Evolutionary conservation across 2,329 filamentous ascomycete genomes (phyloP), one percentile per base, ranked within the genome.

Genomic region (Fusarium albidum): DNA sequence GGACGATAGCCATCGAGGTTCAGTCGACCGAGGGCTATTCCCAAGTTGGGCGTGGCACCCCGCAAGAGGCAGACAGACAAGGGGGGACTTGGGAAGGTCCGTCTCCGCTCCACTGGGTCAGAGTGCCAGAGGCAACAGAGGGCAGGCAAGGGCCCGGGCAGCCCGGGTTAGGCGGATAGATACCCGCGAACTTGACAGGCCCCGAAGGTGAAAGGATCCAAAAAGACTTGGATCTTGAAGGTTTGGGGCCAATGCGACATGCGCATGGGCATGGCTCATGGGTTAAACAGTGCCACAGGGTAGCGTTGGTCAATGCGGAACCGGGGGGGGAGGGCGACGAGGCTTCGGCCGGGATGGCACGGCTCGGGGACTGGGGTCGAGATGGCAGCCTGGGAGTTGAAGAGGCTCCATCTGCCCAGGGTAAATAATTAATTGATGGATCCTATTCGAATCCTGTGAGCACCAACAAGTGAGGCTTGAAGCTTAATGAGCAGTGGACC

Each of bases 131-230:
- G 13, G 5, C 29, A 13, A 26, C 21, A 33, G 31, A 42, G 17
- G 18, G 29, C 27, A 25, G 25, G 33, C n/a, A 52, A 47, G 45
- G 52, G 56, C 27, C 39, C 57, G 57, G 59, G 14, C 37, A 47
- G 56, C 27, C 39, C 57, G 57, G 59, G 14, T 39, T 50, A 35
- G 28, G 43, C 64, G 64, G 64, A 53, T 65, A 61, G 64, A 62
- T 63, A 41, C 52, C 64, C 64, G 64, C 45, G 48, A 44, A 53
- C 18, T 59, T 57, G 59, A 61, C 63, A 65, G 50, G 44, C 40
- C 43, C 44, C 26, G 29, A 28, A 18, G 33, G 26, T 39, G n/a
- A 21, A 37, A 54, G 47, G 42, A 49, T 45, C 17, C 40, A 38
- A 29, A 34, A 28, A 26, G 44, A 21, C 21, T 7, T 7, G 21